These are phyloP conservation scores for Penicillium dipodomyicola DNA, from an alignment of 495 filamentous ascomycete genomes.

Conservation along the genomic window DNA sequence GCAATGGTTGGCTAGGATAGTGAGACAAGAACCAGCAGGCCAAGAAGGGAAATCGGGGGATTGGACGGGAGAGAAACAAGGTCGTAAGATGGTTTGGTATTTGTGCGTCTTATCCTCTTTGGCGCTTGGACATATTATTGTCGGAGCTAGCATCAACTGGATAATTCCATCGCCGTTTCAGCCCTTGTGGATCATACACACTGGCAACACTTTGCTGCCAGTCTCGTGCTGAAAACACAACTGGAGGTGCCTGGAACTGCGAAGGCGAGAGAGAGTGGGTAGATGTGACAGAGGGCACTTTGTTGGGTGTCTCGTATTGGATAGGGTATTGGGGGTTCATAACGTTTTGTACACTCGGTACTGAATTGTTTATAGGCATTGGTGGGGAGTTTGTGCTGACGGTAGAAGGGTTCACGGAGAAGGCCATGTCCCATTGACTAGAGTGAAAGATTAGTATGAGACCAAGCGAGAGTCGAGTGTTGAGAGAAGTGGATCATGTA, in stretches of 20 bases:
- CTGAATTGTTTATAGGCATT: conserved; percentile 34
- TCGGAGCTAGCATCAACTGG: conserved; percentile 37
- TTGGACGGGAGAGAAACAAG: background rate
- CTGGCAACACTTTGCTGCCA: conserved; percentile 95
- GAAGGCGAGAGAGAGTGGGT: conserved; percentile 53
- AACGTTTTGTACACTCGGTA: conserved; percentile 32
- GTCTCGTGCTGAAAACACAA: conserved; percentile 87
- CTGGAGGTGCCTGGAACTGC: conserved; percentile 54
- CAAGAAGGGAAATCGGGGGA: background rate
- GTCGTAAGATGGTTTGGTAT: background rate
- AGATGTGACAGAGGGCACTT: conserved; percentile 33
- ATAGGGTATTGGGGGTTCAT: conserved; percentile 38
- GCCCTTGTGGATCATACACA: conserved; percentile 71
- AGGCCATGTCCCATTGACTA: conserved; percentile 91
- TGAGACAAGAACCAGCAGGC: background rate
- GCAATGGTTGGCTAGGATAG: background rate
- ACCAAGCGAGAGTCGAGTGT: background rate
- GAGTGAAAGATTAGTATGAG: conserved; percentile 28
- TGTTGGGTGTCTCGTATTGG: conserved; percentile 38
- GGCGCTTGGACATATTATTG: conserved; percentile 34
- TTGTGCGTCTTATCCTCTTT: conserved; percentile 26
- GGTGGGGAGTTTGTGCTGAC: conserved; percentile 52
- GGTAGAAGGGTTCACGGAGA: conserved; percentile 61
- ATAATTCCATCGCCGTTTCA: conserved; percentile 71
- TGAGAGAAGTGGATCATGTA: background rate